These are phyloP conservation scores for Raffaelea deltoideospora DNA, from an alignment of 2,329 filamentous ascomycete genomes.

Conservation along the genomic window DNA sequence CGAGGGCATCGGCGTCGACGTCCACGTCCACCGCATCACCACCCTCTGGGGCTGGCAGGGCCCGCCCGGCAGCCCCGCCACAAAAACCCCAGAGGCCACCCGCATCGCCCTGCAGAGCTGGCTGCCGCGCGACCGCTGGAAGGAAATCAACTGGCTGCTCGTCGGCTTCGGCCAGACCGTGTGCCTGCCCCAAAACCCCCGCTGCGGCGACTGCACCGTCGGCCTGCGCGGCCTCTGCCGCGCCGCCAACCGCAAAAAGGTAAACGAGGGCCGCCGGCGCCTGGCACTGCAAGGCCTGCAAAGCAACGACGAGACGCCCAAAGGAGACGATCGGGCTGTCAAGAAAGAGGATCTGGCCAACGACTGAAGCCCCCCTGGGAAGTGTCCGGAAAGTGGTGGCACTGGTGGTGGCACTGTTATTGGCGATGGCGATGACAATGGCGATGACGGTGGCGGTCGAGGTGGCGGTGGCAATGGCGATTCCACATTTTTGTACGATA, in stretches of 20 bases:
- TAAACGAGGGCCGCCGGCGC: conserved; percentile 38
- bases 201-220: conserved; percentile 76
- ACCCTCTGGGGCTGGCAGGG: conserved; percentile 92
- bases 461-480: no score
- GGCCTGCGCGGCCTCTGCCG: conserved; percentile 63
- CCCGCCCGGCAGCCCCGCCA: conserved; percentile 19
- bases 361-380: no score
- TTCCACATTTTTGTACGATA: no score
- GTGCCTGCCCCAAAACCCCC: conserved; percentile 63
- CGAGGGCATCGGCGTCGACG: conserved; percentile 79
- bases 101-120: conserved; percentile 60
- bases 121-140: conserved; percentile 75
- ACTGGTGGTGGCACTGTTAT: no score
- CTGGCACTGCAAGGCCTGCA: conserved; percentile 20
- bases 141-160: conserved; percentile 79
- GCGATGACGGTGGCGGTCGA: no score
- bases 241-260: conserved; percentile 51
- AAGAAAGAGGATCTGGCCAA: no score
- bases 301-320: no score
- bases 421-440: no score
- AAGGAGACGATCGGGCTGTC: no score
- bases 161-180: conserved; percentile 81
- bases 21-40: conserved; percentile 88
- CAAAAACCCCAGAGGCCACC: conserved; percentile 69
- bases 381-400: no score